These are phyloP conservation scores for Chlorella variabilis DNA, from an alignment of 163 green algal species.

Conservation along the genomic window DNA sequence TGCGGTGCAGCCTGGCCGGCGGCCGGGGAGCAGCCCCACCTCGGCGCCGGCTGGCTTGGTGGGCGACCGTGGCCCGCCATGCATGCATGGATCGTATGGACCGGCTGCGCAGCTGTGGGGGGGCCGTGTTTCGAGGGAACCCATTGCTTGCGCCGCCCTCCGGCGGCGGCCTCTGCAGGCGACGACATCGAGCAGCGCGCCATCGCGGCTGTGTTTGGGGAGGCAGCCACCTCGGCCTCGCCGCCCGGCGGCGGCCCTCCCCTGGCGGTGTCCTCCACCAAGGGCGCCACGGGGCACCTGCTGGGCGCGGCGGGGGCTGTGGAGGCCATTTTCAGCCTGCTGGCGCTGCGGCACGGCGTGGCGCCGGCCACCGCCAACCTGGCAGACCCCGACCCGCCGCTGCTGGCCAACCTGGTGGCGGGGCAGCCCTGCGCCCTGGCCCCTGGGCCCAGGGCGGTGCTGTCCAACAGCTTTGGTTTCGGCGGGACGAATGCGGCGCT, in stretches of 20 bases:
- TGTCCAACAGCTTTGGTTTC: constrained; percentile 97
- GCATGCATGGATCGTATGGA: no score
- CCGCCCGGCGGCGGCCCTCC: not conserved
- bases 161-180: no score
- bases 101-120: no score
- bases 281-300: constrained; percentile 92
- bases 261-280: constrained; percentile 86
- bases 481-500: constrained; percentile 90
- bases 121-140: no score
- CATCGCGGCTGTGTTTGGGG: constrained; percentile 79
- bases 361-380: constrained; percentile 88
- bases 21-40: no score
- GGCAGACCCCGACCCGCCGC: constrained; percentile 52
- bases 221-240: constrained; percentile 2
- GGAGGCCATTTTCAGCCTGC: constrained; percentile 74
- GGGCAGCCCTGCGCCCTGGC: constrained; percentile 10
- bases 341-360: constrained; percentile 72
- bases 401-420: constrained; percentile 54
- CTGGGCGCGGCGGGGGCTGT: constrained; percentile 92
- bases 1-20: not conserved
- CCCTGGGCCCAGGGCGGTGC: constrained; percentile 29
- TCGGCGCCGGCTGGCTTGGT: no score
- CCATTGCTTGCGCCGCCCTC: no score
- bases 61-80: no score
- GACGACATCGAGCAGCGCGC: constrained; percentile 86